Conservation (phyloP, 352 stramenopile genomes). For the Pythium biforme region DNA sequence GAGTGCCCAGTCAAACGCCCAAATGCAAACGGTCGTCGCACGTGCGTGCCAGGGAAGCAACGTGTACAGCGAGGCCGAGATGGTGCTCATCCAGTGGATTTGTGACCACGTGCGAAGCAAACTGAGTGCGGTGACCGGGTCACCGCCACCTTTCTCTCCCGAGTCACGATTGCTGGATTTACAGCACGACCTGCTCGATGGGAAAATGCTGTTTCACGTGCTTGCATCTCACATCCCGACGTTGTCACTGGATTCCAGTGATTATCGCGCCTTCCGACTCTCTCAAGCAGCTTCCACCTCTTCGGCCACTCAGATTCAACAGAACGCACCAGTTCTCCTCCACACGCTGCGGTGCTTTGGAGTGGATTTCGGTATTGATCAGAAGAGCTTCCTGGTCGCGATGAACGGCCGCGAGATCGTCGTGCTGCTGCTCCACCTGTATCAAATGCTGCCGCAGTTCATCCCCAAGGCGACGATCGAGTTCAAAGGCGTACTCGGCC, state of each 20-base stretch:
- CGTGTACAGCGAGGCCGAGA: constrained; percentile 90
- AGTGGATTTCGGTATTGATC: constrained; percentile 75
- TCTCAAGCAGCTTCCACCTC: background rate
- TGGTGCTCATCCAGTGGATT: constrained; percentile 91
- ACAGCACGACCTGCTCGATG: constrained; percentile 59
- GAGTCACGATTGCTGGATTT: constrained; percentile 58
- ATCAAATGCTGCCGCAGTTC: constrained; percentile 89
- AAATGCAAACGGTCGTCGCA: background rate
- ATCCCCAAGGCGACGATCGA: constrained; percentile 93
- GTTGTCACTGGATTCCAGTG: constrained; percentile 53
- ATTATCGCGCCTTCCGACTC: constrained; percentile 72
- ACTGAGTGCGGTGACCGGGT: constrained; percentile 9
- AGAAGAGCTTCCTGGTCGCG: constrained; percentile 43
- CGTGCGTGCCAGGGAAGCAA: constrained; percentile 78
- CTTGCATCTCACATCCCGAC: constrained; percentile 87
- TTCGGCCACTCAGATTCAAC: constrained; percentile 36
- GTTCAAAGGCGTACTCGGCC: constrained; percentile 86
- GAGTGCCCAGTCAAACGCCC: background rate
- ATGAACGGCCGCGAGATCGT: constrained; percentile 77
- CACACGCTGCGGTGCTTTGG: constrained; percentile 66
- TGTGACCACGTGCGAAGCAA: constrained; percentile 58
- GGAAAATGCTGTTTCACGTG: constrained; percentile 81
- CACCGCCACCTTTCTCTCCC: constrained; percentile 4
- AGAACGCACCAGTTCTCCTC: constrained; percentile 60
- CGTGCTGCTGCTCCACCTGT: constrained; percentile 88